phyloP scores from a whole-genome alignment of 352 stramenopile species.

The Pythium insidiosum region DNA sequence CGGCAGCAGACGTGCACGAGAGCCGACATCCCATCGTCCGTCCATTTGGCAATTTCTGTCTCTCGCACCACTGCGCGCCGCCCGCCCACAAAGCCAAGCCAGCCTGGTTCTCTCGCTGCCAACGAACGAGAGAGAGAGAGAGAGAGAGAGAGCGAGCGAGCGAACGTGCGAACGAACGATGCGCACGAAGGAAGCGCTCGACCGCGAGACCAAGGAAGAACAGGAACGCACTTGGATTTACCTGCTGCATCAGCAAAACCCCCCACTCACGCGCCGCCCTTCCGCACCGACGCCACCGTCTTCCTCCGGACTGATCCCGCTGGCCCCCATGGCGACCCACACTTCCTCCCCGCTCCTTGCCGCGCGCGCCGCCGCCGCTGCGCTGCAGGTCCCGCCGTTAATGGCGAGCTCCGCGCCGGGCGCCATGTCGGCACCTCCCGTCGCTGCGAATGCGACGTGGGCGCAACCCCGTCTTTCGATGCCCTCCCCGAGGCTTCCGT shows the following conservation, averaged over 20 bases:
- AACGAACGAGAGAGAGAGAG: too few species aligned
- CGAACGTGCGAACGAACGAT: too few species aligned
- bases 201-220: conserved; percentile 25
- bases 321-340: conserved; percentile 10
- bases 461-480: not conserved
- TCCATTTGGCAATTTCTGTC: too few species aligned
- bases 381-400: conserved; percentile 10
- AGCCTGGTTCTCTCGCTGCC: not conserved
- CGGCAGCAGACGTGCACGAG: too few species aligned
- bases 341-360: conserved; percentile 12
- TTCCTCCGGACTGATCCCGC: conserved; percentile 13
- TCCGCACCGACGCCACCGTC: not conserved
- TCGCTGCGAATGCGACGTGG: not conserved
- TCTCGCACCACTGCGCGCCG: too few species aligned
- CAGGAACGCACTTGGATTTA: conserved; percentile 50
- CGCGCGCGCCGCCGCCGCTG: conserved; percentile 9
- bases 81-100: too few species aligned
- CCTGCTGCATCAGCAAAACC: conserved; percentile 40
- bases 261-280: conserved; percentile 21
- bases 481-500: not conserved
- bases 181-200: conserved; percentile 40
- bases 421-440: too few species aligned
- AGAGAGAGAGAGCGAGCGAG: too few species aligned
- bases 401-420: too few species aligned
- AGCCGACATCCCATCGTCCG: too few species aligned